Conservation (phyloP, 805 yeast genomes). For the Candida tammaniensis region DNA sequence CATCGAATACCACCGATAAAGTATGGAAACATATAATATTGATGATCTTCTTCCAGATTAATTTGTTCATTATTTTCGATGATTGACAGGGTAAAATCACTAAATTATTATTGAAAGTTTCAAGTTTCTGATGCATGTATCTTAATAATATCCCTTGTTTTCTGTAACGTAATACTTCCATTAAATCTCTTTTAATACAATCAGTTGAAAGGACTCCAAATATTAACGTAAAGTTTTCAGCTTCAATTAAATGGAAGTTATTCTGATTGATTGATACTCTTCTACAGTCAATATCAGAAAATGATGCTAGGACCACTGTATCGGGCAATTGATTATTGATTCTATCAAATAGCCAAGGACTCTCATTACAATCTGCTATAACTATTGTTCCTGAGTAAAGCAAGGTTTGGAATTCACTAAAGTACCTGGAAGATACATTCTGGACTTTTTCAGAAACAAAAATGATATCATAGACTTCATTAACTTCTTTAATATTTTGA, state of each 20-base stretch:
- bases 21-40: constrained; percentile 14
- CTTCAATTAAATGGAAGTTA: constrained; percentile 9
- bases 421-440: constrained; percentile 1
- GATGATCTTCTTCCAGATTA: constrained; percentile 14
- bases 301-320: constrained; percentile 12
- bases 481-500: constrained; percentile 3
- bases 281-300: constrained; percentile 16
- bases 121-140: neutral
- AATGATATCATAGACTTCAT: constrained; percentile 10
- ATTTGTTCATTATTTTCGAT: constrained; percentile 2
- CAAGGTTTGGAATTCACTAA: constrained; percentile 4
- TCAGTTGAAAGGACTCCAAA: constrained; percentile 6
- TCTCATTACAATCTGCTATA: constrained; percentile 14
- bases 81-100: constrained; percentile 4
- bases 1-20: constrained; percentile 18
- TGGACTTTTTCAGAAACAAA: constrained; percentile 10
- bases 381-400: constrained; percentile 9
- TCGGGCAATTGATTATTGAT: constrained; percentile 8
- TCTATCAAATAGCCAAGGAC: constrained; percentile 15
- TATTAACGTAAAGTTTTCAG: constrained; percentile 1
- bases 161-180: neutral
- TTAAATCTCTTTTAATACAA: neutral
- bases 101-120: neutral
- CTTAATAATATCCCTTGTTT: constrained; percentile 2
- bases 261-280: constrained; percentile 8